A percentile compares a stretch with the other conserved stretches of the same genome.
phyloP scores from a whole-genome alignment of 2,329 filamentous ascomycete genomes.

The Lachnellula subtilissima region DNA sequence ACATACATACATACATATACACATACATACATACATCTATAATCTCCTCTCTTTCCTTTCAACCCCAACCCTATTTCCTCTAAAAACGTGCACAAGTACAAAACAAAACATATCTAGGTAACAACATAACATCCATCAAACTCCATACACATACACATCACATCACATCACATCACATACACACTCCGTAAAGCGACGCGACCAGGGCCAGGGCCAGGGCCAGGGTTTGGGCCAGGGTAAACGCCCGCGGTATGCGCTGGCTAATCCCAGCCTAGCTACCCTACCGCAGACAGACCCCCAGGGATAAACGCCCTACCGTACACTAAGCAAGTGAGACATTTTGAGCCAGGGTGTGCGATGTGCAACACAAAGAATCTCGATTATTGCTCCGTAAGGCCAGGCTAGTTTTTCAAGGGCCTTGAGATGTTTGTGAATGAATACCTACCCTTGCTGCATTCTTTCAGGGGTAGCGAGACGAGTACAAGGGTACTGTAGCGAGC shows the following conservation, averaged over 20 bases:
- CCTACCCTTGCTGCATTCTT: background rate
- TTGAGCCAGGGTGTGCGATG: background rate
- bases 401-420: background rate
- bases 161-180: no score
- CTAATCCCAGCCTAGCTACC: background rate
- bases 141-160: no score
- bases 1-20: no score
- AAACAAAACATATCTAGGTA: no score
- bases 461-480: background rate
- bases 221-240: background rate
- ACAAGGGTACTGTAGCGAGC: background rate
- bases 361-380: background rate
- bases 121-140: no score
- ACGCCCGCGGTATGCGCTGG: background rate
- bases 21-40: no score
- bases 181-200: no score
- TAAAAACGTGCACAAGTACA: no score
- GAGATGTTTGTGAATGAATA: background rate
- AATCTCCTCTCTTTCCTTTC: no score
- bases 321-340: background rate
- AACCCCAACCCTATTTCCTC: no score
- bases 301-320: background rate
- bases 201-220: background rate
- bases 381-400: background rate
- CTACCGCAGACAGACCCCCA: background rate